Evolutionary conservation across 306 rosid species (phyloP).

Genomic region (Cicer chorassanicum): DNA sequence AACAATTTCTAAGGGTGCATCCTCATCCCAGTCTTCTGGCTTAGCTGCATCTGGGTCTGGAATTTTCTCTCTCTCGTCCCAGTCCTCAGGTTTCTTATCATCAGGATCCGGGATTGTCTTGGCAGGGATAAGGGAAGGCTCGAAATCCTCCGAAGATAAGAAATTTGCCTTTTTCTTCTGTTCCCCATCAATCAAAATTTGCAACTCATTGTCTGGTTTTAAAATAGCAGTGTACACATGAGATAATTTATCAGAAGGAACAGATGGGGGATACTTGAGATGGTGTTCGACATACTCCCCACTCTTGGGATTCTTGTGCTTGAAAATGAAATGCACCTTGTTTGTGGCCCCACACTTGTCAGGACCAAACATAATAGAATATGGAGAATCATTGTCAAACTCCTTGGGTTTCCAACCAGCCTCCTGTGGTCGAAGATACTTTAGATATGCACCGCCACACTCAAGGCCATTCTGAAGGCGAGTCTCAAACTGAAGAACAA

Average conservation of each 20-base stretch:
- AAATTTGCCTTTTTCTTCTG: slow-evolving; percentile 60
- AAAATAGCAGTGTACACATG: slow-evolving; percentile 90
- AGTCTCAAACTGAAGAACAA: slow-evolving; percentile 88
- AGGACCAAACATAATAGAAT: slow-evolving; percentile 96
- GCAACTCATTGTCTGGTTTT: slow-evolving; percentile 59
- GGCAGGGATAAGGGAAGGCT: slow-evolving; percentile 84
- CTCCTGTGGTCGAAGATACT: slow-evolving; percentile 90
- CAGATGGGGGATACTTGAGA: slow-evolving; percentile 82
- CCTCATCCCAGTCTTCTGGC: slow-evolving; percentile 99
- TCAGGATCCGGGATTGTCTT: slow-evolving; percentile 90
- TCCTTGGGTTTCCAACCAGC: slow-evolving; percentile 89
- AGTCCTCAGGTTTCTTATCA: slow-evolving; percentile 93
- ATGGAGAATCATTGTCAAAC: slow-evolving; percentile 83
- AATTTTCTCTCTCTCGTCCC: slow-evolving; percentile 95
- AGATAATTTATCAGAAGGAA: slow-evolving; percentile 84
- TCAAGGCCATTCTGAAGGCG: slow-evolving; percentile 96
- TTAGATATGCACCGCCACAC: slow-evolving; percentile 97
- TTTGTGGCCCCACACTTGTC: slow-evolving; percentile 96
- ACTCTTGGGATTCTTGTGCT: slow-evolving; percentile 93
- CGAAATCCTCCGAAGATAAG: slow-evolving; percentile 83
- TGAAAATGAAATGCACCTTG: slow-evolving; percentile 95
- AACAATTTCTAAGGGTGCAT: slow-evolving; percentile 85
- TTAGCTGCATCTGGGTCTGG: slow-evolving; percentile 86
- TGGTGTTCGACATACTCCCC: slow-evolving; percentile 92
- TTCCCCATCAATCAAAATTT: slow-evolving; percentile 62